Conservation (phyloP, 495 filamentous ascomycete species). For the Lasiosphaeria ovina region DNA sequence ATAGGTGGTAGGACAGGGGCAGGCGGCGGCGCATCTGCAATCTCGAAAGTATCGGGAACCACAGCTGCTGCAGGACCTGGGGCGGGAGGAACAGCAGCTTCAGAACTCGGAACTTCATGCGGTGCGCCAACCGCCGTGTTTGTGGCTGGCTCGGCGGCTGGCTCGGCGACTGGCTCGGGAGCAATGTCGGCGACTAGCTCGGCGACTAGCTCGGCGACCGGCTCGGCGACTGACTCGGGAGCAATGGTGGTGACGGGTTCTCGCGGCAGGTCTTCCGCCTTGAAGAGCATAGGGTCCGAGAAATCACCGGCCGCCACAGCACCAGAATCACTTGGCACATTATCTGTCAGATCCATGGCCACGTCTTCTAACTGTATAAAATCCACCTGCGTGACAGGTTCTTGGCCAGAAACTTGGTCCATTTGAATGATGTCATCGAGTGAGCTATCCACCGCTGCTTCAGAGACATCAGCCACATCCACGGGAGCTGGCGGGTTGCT, state of each 20-base stretch:
- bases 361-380: neutral
- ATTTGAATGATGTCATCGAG: neutral
- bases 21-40: too few relatives aligned
- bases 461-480: constrained; percentile 8
- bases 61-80: too few relatives aligned
- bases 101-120: too few relatives aligned
- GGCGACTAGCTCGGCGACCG: neutral
- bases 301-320: constrained; percentile 40
- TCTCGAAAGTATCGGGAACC: too few relatives aligned
- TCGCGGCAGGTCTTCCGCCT: neutral
- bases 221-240: neutral
- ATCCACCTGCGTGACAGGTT: neutral
- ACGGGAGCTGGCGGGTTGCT: neutral
- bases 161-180: too few relatives aligned
- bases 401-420: neutral
- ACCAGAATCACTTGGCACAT: neutral
- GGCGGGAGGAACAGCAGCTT: too few relatives aligned
- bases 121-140: too few relatives aligned
- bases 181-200: neutral
- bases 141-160: too few relatives aligned
- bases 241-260: neutral
- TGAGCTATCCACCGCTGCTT: constrained; percentile 1
- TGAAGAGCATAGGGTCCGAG: neutral
- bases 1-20: too few relatives aligned
- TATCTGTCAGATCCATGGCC: constrained; percentile 3